Conservation (phyloP, 352 stramenopile genomes). For the Phytopythium mirpurense region DNA sequence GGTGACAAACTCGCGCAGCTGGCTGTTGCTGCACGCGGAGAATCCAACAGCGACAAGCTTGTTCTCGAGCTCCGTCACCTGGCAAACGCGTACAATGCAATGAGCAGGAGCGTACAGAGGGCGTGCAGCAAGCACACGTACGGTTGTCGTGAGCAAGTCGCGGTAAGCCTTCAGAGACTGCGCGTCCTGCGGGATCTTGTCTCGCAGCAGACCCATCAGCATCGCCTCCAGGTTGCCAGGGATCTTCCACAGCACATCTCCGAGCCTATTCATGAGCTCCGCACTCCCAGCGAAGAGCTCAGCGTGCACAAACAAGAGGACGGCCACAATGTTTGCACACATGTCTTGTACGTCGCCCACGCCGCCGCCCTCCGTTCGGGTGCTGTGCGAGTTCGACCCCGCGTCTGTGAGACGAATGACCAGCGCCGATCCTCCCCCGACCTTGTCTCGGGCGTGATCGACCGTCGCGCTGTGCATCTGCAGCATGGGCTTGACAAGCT, state of each 20-base stretch:
- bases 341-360: constrained; percentile 25
- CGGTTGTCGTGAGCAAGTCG: constrained; percentile 29
- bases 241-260: constrained; percentile 63
- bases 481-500: constrained; percentile 55
- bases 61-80: constrained; percentile 51
- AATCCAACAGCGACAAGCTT: constrained; percentile 44
- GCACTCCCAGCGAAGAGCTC: constrained; percentile 39
- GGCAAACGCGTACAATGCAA: background rate
- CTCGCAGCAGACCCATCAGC: constrained; percentile 52
- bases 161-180: constrained; percentile 42
- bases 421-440: constrained; percentile 14
- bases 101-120: background rate
- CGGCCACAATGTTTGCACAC: constrained; percentile 33
- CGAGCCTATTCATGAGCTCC: constrained; percentile 46
- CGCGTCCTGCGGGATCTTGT: constrained; percentile 65
- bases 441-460: constrained; percentile 14
- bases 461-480: constrained; percentile 13
- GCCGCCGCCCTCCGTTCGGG: constrained; percentile 13
- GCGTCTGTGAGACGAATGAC: background rate
- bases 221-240: constrained; percentile 66
- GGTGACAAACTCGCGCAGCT: constrained; percentile 48
- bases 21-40: constrained; percentile 38
- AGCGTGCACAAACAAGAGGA: constrained; percentile 47
- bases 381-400: background rate
- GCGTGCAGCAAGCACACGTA: constrained; percentile 12